These are phyloP conservation scores for Erigeron philadelphicus DNA, from an alignment of 140 eudicot genomes.

Conservation along the genomic window DNA sequence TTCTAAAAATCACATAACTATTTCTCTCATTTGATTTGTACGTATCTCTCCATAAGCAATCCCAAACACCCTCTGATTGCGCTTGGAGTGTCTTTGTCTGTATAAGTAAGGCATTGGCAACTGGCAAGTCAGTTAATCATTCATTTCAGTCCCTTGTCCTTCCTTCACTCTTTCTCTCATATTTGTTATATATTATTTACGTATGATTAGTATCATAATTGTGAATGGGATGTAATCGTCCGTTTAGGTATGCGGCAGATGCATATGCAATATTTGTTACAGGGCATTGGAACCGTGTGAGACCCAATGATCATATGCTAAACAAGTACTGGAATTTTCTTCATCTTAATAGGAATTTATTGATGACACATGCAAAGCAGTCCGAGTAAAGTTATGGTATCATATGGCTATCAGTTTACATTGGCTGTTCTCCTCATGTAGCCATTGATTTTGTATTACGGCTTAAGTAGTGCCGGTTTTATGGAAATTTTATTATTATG, in stretches of 20 bases:
- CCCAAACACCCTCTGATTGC: too few species aligned
- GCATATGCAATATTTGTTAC: constrained; percentile 89
- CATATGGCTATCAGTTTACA: too few species aligned
- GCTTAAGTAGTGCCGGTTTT: too few species aligned
- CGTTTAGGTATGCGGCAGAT: constrained; percentile 78
- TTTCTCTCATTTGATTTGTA: too few species aligned
- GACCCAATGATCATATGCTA: constrained; percentile 70
- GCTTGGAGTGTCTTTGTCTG: too few species aligned
- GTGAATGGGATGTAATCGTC: not conserved
- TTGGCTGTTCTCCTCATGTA: too few species aligned
- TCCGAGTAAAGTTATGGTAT: too few species aligned
- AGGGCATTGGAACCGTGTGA: constrained; percentile 66
- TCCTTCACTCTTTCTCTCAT: too few species aligned
- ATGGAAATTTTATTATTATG: too few species aligned
- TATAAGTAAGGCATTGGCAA: constrained; percentile 35
- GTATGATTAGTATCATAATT: not conserved
- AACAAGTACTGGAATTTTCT: constrained; percentile 72
- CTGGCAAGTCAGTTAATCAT: constrained; percentile 15
- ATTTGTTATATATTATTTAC: not conserved
- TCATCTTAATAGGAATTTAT: not conserved
- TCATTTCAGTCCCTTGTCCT: not conserved
- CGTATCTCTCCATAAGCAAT: too few species aligned
- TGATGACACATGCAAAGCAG: not conserved
- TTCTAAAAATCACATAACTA: too few species aligned
- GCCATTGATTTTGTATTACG: too few species aligned